phyloP scores from a whole-genome alignment of 2,329 filamentous ascomycete genomes.

The Colletotrichum viniferum region DNA sequence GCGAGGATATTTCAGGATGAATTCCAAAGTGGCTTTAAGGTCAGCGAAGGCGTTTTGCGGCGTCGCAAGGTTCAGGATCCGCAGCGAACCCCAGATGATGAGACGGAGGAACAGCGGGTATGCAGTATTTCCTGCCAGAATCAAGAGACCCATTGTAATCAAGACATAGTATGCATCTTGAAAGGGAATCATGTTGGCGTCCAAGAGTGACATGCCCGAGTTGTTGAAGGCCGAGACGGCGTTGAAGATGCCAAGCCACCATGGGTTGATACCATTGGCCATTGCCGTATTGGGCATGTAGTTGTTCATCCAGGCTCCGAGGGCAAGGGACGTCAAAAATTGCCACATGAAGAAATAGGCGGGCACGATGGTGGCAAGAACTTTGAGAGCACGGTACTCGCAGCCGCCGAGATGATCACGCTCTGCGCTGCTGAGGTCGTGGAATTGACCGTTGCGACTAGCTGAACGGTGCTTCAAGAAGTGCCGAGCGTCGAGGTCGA shows the following conservation, averaged over 20 bases:
- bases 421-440: conserved; percentile 55
- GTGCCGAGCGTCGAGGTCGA: not conserved
- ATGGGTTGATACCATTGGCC: conserved; percentile 65
- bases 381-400: conserved; percentile 66
- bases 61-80: conserved; percentile 42
- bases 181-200: conserved; percentile 69
- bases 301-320: conserved; percentile 66
- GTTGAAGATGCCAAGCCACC: conserved; percentile 73
- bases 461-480: not conserved
- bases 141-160: conserved; percentile 59
- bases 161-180: conserved; percentile 55
- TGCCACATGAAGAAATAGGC: conserved; percentile 66
- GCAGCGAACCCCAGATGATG: conserved; percentile 58
- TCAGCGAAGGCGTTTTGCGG: conserved; percentile 38
- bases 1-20: conserved; percentile 60
- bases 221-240: conserved; percentile 75
- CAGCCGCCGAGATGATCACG: conserved; percentile 64
- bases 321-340: conserved; percentile 57
- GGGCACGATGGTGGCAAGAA: conserved; percentile 64
- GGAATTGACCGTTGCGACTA: conserved; percentile 59
- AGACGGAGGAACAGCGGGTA: conserved; percentile 69
- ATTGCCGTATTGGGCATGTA: conserved; percentile 53
- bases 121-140: conserved; percentile 69
- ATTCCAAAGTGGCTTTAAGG: conserved; percentile 55
- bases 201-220: conserved; percentile 72